phyloP scores from a whole-genome alignment of 306 rosid genomes.

The Rubus parviflorus region DNA sequence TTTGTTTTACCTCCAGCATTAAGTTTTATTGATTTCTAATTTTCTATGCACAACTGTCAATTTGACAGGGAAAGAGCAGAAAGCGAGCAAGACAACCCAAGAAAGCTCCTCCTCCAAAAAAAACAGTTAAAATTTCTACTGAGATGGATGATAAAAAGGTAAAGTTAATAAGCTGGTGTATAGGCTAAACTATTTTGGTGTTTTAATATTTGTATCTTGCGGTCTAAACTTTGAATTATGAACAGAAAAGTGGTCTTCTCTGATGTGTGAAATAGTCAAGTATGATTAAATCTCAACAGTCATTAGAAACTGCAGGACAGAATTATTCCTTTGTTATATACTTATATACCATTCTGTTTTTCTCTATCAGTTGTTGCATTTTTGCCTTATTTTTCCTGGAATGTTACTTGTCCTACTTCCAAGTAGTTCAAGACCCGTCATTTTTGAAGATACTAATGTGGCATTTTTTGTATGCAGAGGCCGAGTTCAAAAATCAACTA shows the following conservation, averaged over 20 bases:
- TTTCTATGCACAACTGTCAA: background rate
- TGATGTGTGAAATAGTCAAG: background rate
- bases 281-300: background rate
- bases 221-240: background rate
- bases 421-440: no score
- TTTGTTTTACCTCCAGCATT: background rate
- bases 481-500: conserved; percentile 18
- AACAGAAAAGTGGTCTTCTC: background rate
- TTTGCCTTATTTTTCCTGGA: no score
- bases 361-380: background rate
- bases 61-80: conserved; percentile 22
- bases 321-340: background rate
- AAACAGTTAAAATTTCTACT: conserved; percentile 6
- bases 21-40: background rate
- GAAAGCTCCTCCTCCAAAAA: conserved; percentile 9
- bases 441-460: background rate
- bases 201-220: background rate
- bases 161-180: background rate
- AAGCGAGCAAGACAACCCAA: conserved; percentile 13
- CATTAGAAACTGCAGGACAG: background rate
- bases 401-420: background rate
- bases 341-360: background rate
- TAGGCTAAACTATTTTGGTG: background rate
- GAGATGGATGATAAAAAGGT: conserved; percentile 4
- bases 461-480: conserved; percentile 11